Evolutionary conservation across 1,284 basidiomycete genomes (phyloP), one percentile per base, ranked within the genome.

Genomic region (Malassezia arunalokei): DNA sequence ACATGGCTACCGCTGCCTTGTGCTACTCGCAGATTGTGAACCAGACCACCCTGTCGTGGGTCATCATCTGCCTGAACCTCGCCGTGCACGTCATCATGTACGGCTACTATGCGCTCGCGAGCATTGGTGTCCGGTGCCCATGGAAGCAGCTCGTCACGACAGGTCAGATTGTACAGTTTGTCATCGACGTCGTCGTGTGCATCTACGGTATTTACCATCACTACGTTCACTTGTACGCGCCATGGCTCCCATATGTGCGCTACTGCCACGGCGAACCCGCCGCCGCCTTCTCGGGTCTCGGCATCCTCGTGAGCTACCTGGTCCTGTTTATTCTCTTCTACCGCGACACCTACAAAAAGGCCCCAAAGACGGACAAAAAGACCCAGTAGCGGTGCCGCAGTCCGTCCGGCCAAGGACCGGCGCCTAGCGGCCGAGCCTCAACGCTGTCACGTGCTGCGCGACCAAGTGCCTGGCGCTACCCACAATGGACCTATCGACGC

Each of bases 111-210:
- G 63, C 64, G 8, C 55, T 66, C 35, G 65, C 66, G 29, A 57
- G 57, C 37, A 54, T 68, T 46, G 59, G 62, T 47, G 64, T 72
- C 48, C 61, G 43, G 6, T 64, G 60, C 56, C 66, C 66, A 1
- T 95, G 91, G 90, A 95, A 95, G 79, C 89, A 91, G 76, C 87
- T 90, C 75, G 77, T 96, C 61, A 96, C 92, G 43, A 83, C 81
- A 35, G 84, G 94, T 81, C 94, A 99, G 77, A 98, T 99, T 71
- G 81, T 60, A 5, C 67, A 69, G 38, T 52, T 61, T 28, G 42
- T 61, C 8, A 47, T 58, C 28, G 52, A 54, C 32, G 35, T 58
- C 20, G 43, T 28, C 28, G 42, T 53, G 20, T 47, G 38, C 32
- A 40, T 33, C 35, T 45, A 35, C 20, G 44, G 44, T 24, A 47